These are phyloP conservation scores for Dryas integrifolia DNA, from an alignment of 331 rosid genomes.

Conservation along the genomic window DNA sequence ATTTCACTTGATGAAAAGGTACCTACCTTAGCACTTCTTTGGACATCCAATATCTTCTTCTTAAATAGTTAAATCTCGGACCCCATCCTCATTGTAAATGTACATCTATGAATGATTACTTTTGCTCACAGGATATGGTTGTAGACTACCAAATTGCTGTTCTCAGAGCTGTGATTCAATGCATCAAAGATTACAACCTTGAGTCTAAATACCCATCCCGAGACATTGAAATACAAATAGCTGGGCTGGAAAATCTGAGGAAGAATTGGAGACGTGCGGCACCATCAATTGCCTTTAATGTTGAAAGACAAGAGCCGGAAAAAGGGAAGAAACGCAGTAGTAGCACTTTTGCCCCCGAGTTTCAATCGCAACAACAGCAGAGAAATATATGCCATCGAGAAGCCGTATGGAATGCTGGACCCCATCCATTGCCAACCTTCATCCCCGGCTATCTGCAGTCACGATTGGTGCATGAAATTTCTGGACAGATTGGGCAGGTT, in stretches of 20 bases:
- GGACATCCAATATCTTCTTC: not conserved
- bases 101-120: not conserved
- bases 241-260: conserved; percentile 3
- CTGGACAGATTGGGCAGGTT: no score
- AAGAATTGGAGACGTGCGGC: not conserved
- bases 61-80: not conserved
- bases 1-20: conserved; percentile 32
- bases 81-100: not conserved
- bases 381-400: no score
- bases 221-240: conserved; percentile 19
- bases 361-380: no score
- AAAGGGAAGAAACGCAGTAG: no score
- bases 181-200: conserved; percentile 28
- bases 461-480: no score
- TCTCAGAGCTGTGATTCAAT: conserved; percentile 19
- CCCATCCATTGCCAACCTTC: not conserved
- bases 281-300: not conserved
- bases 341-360: no score
- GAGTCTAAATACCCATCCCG: conserved; percentile 14
- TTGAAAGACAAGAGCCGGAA: not conserved
- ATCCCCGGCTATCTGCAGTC: no score
- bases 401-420: no score
- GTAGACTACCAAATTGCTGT: conserved; percentile 24
- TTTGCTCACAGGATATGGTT: conserved; percentile 16
- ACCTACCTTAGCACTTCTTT: conserved; percentile 1